Evolutionary conservation across 441 rosid species (phyloP).

Genomic region (Dalechampia spathulata): DNA sequence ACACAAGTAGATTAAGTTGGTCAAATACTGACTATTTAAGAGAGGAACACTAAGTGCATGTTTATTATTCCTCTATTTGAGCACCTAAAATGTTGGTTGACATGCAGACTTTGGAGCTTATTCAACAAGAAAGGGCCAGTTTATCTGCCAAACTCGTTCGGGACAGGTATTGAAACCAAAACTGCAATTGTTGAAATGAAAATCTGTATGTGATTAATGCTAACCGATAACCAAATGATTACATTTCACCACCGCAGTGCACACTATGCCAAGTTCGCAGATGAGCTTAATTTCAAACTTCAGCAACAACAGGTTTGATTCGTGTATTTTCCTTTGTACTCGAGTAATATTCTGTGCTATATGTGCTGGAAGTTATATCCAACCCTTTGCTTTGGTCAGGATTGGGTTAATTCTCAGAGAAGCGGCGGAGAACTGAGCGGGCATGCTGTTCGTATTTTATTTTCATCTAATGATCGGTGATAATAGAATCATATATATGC

Average conservation of each 20-base stretch:
- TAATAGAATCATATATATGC: too few species aligned
- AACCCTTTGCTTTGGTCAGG: conserved; percentile 27
- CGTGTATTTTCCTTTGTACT: conserved; percentile 4
- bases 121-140: conserved; percentile 49
- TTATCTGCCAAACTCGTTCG: conserved; percentile 35
- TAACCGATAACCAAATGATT: conserved; percentile 1
- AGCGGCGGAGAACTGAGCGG: conserved; percentile 20
- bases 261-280: conserved; percentile 44
- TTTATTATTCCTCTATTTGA: conserved; percentile 5
- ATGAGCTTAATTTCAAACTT: conserved; percentile 39
- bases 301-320: conserved; percentile 54
- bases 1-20: background rate
- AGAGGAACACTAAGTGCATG: background rate
- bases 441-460: conserved; percentile 29
- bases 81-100: background rate
- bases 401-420: conserved; percentile 37
- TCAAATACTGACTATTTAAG: background rate
- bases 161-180: conserved; percentile 40
- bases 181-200: conserved; percentile 9
- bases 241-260: conserved; percentile 31
- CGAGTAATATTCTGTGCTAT: conserved; percentile 4
- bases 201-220: background rate
- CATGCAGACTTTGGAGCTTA: conserved; percentile 47
- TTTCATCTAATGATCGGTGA: too few species aligned
- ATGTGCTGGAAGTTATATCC: conserved; percentile 3